Percentiles rank a stretch among this genome's conserved stretches.
These are phyloP conservation scores for Wickerhamomyces alni DNA, from an alignment of 805 yeast genomes.

Conservation along the genomic window DNA sequence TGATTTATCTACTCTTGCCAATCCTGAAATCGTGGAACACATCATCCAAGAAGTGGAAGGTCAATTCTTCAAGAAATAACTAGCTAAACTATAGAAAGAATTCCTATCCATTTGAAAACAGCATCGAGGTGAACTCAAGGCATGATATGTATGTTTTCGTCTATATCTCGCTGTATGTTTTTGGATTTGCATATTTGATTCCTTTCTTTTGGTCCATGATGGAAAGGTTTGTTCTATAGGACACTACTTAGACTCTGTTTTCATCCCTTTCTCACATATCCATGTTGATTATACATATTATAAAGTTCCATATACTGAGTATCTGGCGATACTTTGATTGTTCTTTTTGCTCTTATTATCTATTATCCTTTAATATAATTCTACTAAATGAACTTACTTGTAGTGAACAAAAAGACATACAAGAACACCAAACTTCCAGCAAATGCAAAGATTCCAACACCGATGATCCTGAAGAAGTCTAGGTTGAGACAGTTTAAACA, in stretches of 20 bases:
- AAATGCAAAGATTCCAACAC: conserved; percentile 2
- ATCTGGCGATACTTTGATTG: too few species aligned
- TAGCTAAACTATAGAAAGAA: neutral
- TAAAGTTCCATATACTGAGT: neutral
- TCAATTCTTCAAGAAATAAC: conserved; percentile 16
- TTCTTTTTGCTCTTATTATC: neutral
- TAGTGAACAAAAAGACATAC: neutral
- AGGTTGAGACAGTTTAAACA: conserved; percentile 7
- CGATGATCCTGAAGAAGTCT: conserved; percentile 12
- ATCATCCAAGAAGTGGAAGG: conserved; percentile 57
- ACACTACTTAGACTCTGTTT: too few species aligned
- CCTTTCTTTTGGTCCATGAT: too few species aligned
- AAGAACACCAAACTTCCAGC: neutral
- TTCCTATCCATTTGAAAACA: neutral
- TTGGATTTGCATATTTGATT: too few species aligned
- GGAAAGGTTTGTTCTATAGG: too few species aligned
- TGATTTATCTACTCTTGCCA: conserved; percentile 82
- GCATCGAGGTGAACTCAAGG: too few species aligned
- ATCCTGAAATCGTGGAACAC: conserved; percentile 77
- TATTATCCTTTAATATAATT: neutral
- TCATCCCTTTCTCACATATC: too few species aligned
- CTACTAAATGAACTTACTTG: neutral
- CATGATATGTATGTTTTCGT: too few species aligned
- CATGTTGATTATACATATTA: neutral
- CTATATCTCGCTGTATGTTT: too few species aligned